phyloP scores from a whole-genome alignment of 2,329 filamentous ascomycete genomes.

The Penicillium olsonii region DNA sequence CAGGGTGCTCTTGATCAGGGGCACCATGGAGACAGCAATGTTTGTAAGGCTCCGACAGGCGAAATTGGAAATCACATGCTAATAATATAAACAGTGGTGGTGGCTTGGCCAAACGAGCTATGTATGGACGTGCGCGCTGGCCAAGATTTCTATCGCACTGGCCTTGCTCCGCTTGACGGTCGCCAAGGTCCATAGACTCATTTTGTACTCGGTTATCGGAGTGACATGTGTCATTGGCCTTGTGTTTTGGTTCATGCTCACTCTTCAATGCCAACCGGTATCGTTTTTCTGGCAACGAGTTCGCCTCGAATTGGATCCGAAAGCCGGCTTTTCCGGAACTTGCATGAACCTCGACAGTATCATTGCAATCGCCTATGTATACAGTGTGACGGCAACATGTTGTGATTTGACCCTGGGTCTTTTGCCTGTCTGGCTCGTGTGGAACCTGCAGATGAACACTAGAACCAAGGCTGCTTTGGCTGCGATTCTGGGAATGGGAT shows the following conservation, averaged over 20 bases:
- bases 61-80: slow-evolving; percentile 1
- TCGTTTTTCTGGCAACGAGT: slow-evolving; percentile 52
- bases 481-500: slow-evolving; percentile 58
- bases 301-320: slow-evolving; percentile 17
- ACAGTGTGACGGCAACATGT: slow-evolving; percentile 50
- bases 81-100: slow-evolving; percentile 43
- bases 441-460: slow-evolving; percentile 56
- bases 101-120: slow-evolving; percentile 61
- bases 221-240: slow-evolving; percentile 48
- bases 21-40: slow-evolving; percentile 27
- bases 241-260: slow-evolving; percentile 53
- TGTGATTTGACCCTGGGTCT: slow-evolving; percentile 57
- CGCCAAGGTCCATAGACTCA: slow-evolving; percentile 46
- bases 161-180: slow-evolving; percentile 57
- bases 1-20: slow-evolving; percentile 11
- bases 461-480: slow-evolving; percentile 56
- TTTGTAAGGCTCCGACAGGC: background rate
- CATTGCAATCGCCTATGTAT: slow-evolving; percentile 55
- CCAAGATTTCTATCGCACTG: slow-evolving; percentile 56
- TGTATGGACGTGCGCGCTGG: slow-evolving; percentile 48
- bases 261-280: slow-evolving; percentile 57
- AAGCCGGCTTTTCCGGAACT: slow-evolving; percentile 23
- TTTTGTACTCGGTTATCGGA: slow-evolving; percentile 51
- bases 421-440: slow-evolving; percentile 57
- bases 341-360: slow-evolving; percentile 51